Percentiles rank a stretch among this genome's conserved stretches.
Evolutionary conservation across 2,329 filamentous ascomycete genomes (phyloP).

Genomic region (Fusarium sarcochroum): DNA sequence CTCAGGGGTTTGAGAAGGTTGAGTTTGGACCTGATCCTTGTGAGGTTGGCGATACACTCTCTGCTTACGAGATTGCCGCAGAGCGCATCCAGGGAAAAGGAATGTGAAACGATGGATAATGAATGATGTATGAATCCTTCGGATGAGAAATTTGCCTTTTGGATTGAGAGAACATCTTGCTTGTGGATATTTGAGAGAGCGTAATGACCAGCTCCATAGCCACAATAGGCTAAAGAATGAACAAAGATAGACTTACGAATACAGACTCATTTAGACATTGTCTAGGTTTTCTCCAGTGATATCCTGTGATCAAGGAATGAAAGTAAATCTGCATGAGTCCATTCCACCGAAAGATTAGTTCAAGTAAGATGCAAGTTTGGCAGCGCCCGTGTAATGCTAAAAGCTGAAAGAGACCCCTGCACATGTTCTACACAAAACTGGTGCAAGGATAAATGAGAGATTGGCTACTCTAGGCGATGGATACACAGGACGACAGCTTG

Average conservation of each 20-base stretch:
- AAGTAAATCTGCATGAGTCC: neutral
- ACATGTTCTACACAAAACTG: too few species aligned
- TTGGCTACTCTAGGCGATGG: too few species aligned
- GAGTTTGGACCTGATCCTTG: conserved; percentile 58
- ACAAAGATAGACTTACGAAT: conserved; percentile 19
- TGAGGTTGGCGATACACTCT: conserved; percentile 52
- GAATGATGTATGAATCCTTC: neutral
- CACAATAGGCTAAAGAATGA: conserved; percentile 4
- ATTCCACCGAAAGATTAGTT: neutral
- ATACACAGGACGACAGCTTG: too few species aligned
- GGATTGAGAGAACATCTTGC: conserved; percentile 15
- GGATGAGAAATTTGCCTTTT: neutral
- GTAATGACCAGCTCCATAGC: neutral
- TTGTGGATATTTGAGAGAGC: conserved; percentile 7
- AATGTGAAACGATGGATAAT: conserved; percentile 35
- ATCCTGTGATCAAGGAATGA: neutral
- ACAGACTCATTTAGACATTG: conserved; percentile 5
- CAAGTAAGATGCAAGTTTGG: too few species aligned
- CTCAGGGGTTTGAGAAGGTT: conserved; percentile 54
- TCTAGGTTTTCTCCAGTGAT: neutral
- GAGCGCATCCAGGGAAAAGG: conserved; percentile 53
- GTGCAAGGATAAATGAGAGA: too few species aligned
- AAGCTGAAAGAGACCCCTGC: too few species aligned
- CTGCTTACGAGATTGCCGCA: conserved; percentile 52
- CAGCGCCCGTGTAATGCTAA: too few species aligned